Percentiles rank a stretch among this genome's conserved stretches.
These are phyloP conservation scores for Basidiobolus meristosporus DNA, from an alignment of 371 early-diverging fungal genomes.

Conservation along the genomic window DNA sequence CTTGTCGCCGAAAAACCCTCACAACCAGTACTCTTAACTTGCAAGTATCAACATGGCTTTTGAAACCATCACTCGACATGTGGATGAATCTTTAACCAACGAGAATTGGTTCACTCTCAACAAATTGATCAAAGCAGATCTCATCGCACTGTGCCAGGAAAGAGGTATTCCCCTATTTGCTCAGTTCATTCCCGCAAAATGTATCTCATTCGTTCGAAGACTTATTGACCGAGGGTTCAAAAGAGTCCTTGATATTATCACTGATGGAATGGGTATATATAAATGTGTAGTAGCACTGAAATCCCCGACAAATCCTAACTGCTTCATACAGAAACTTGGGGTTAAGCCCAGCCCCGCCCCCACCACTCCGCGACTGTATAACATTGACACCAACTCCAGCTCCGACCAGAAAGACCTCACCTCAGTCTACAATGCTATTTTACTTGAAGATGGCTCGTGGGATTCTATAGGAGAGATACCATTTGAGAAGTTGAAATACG, in stretches of 20 bases:
- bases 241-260: slow-evolving; percentile 28
- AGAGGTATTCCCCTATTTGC: slow-evolving; percentile 19
- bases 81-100: slow-evolving; percentile 29
- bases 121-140: slow-evolving; percentile 37
- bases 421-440: slow-evolving; percentile 20
- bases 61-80: slow-evolving; percentile 24
- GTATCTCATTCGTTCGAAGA: slow-evolving; percentile 11
- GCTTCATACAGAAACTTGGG: slow-evolving; percentile 34
- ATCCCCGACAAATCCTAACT: no score
- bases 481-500: slow-evolving; percentile 27
- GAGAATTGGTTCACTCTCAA: slow-evolving; percentile 25
- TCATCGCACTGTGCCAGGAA: slow-evolving; percentile 53
- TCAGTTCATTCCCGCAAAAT: neutral
- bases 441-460: slow-evolving; percentile 2
- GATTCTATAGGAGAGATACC: slow-evolving; percentile 39
- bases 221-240: slow-evolving; percentile 35
- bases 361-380: slow-evolving; percentile 38
- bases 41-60: slow-evolving; percentile 13
- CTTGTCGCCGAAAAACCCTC: no score
- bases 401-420: slow-evolving; percentile 14
- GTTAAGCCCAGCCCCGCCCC: slow-evolving; percentile 43
- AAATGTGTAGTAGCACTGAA: neutral
- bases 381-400: slow-evolving; percentile 13
- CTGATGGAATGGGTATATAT: slow-evolving; percentile 36
- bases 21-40: no score